These are phyloP conservation scores for Tuber indicum DNA, from an alignment of 495 filamentous ascomycete species.

Conservation along the genomic window DNA sequence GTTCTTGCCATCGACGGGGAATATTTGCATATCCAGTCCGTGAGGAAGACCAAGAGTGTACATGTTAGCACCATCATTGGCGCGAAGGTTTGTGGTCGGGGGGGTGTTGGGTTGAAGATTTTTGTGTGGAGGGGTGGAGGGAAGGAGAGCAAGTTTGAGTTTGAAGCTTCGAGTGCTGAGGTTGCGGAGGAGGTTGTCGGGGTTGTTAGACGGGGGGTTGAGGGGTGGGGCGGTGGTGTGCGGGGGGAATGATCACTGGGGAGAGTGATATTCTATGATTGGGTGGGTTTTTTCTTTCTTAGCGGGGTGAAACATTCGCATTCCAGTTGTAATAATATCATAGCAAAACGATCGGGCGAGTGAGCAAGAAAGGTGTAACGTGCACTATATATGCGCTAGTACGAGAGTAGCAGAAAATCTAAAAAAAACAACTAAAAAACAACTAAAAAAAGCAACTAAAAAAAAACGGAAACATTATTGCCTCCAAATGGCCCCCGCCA, in stretches of 20 bases:
- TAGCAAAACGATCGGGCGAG: background rate
- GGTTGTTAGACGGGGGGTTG: slow-evolving; percentile 69
- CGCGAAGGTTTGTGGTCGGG: slow-evolving; percentile 81
- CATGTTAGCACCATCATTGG: slow-evolving; percentile 92
- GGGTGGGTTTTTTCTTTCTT: background rate
- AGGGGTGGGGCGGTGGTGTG: slow-evolving; percentile 19
- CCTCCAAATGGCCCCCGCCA: slow-evolving; percentile 87
- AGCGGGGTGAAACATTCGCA: background rate
- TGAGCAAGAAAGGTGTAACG: background rate
- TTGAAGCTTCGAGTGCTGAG: slow-evolving; percentile 70
- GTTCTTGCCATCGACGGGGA: slow-evolving; percentile 88
- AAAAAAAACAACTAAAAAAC: background rate
- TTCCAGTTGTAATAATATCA: background rate
- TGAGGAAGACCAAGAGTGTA: slow-evolving; percentile 77
- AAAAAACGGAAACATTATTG: background rate
- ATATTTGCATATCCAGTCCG: slow-evolving; percentile 87
- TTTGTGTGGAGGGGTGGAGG: slow-evolving; percentile 30
- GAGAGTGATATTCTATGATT: background rate
- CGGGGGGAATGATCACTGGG: background rate
- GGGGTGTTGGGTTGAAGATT: slow-evolving; percentile 78
- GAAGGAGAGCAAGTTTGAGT: slow-evolving; percentile 85
- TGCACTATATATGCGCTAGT: background rate
- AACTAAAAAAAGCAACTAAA: background rate
- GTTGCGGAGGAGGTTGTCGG: slow-evolving; percentile 85
- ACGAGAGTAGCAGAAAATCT: background rate